These are phyloP conservation scores for Mycena kentingensis DNA, from an alignment of 768 basidiomycete species.

Conservation along the genomic window DNA sequence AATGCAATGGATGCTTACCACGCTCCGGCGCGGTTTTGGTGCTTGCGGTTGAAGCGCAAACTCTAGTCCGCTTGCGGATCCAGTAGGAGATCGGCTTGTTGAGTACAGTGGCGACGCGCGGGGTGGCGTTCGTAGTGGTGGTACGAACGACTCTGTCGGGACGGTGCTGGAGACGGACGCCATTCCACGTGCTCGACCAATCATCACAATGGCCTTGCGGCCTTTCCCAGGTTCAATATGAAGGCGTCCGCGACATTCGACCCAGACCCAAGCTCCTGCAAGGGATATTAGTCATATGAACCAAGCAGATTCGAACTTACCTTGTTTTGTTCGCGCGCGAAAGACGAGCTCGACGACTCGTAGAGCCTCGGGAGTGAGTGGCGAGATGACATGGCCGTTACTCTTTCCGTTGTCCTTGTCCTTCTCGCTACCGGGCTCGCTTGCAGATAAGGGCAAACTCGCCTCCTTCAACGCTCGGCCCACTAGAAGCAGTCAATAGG, in stretches of 20 bases:
- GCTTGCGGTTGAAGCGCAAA: constrained; percentile 13
- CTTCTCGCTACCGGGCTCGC: constrained; percentile 68
- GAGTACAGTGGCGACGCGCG: constrained; percentile 9
- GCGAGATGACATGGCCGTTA: neutral
- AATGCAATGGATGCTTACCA: too few relatives aligned
- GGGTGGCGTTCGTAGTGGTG: neutral
- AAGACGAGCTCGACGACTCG: constrained; percentile 83
- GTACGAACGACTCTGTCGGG: constrained; percentile 57
- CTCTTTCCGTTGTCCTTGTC: neutral
- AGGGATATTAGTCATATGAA: neutral
- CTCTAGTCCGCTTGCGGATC: constrained; percentile 16
- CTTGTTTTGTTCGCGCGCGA: constrained; percentile 70
- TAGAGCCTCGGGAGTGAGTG: constrained; percentile 32
- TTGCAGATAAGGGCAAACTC: constrained; percentile 69
- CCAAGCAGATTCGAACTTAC: constrained; percentile 38
- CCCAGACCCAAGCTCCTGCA: constrained; percentile 58
- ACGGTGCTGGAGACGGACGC: constrained; percentile 63
- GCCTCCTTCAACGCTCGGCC: constrained; percentile 23
- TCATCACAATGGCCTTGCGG: constrained; percentile 91
- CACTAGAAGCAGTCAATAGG: neutral
- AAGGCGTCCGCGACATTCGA: constrained; percentile 86
- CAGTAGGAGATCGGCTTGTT: neutral
- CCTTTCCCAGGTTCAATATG: constrained; percentile 94
- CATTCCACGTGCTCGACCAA: constrained; percentile 73
- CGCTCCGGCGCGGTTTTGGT: constrained; percentile 1